These are phyloP conservation scores for Juncus inflexus DNA, from an alignment of 176 grass and related monocot genomes.

Conservation along the genomic window DNA sequence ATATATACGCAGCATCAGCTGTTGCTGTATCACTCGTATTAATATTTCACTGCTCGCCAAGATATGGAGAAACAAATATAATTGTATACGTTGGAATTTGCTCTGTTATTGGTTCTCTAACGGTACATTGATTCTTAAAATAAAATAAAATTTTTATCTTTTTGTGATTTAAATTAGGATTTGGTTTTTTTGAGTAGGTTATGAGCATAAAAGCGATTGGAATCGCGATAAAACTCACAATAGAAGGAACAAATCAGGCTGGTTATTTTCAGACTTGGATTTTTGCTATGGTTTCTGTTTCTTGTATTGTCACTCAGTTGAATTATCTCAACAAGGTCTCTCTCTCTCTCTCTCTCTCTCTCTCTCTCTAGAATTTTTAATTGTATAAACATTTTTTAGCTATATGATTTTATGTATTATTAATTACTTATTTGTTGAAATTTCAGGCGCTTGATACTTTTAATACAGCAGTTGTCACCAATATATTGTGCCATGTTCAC, in stretches of 20 bases:
- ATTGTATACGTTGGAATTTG: conserved; percentile 91
- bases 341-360: neutral
- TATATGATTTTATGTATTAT: too few relatives aligned
- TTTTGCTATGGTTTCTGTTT: conserved; percentile 67
- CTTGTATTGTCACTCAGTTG: conserved; percentile 79
- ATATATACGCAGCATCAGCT: conserved; percentile 60
- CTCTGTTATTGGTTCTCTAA: conserved; percentile 82
- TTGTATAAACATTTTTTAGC: too few relatives aligned
- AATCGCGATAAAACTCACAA: conserved; percentile 87
- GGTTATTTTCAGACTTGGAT: conserved; percentile 90
- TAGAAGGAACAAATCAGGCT: conserved; percentile 79
- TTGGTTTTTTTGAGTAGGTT: conserved; percentile 40
- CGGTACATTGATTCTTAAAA: conserved; percentile 35
- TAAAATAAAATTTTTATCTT: too few relatives aligned
- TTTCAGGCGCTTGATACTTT: conserved; percentile 92
- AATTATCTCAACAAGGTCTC: conserved; percentile 94
- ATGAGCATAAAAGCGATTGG: conserved; percentile 96
- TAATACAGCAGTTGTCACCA: conserved; percentile 90
- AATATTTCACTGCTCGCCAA: conserved; percentile 73
- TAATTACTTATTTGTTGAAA: neutral
- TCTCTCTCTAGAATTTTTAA: conserved; percentile 5
- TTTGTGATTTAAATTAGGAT: conserved; percentile 17
- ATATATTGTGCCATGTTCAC: conserved; percentile 99
- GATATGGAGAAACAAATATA: conserved; percentile 86
- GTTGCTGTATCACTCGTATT: conserved; percentile 64